A percentile compares a stretch with the other conserved stretches of the same genome.
These are phyloP conservation scores for Saprolegnia parasitica DNA, from an alignment of 352 stramenopile genomes.

Conservation along the genomic window DNA sequence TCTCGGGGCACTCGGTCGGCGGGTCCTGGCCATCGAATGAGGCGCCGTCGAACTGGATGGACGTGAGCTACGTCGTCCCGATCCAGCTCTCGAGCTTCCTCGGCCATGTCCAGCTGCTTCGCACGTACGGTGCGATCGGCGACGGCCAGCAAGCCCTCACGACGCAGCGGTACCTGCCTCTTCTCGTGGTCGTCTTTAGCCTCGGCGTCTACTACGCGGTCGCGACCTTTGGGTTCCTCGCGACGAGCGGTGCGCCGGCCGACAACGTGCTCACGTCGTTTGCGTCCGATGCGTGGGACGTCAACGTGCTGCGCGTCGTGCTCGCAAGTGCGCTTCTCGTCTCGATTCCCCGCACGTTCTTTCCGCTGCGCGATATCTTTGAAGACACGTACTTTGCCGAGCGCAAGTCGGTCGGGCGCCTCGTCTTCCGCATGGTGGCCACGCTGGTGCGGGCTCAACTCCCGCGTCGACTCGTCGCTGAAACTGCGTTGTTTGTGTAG, in stretches of 20 bases:
- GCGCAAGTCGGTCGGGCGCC: not conserved
- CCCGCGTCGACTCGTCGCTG: not conserved
- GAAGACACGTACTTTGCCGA: slow-evolving; percentile 1
- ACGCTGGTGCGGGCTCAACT: not conserved
- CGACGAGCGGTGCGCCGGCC: not conserved
- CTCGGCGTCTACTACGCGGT: not conserved
- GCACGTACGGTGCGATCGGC: not conserved
- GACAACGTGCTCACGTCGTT: not conserved
- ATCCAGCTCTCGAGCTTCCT: not conserved
- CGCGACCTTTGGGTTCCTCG: not conserved
- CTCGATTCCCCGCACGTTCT: not conserved
- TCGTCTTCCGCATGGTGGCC: not conserved
- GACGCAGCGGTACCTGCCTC: not conserved
- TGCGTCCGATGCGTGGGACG: not conserved
- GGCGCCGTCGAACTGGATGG: not conserved
- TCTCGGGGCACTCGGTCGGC: not conserved
- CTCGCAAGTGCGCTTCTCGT: not conserved
- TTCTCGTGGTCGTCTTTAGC: not conserved
- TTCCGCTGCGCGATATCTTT: not conserved
- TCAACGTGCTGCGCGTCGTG: not conserved
- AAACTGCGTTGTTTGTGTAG: not conserved
- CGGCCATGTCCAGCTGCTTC: not conserved
- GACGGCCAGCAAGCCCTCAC: not conserved
- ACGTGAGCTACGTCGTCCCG: not conserved
- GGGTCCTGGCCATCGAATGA: not conserved